These are phyloP conservation scores for Glycine tomentella DNA, from an alignment of 306 rosid genomes.

Conservation along the genomic window DNA sequence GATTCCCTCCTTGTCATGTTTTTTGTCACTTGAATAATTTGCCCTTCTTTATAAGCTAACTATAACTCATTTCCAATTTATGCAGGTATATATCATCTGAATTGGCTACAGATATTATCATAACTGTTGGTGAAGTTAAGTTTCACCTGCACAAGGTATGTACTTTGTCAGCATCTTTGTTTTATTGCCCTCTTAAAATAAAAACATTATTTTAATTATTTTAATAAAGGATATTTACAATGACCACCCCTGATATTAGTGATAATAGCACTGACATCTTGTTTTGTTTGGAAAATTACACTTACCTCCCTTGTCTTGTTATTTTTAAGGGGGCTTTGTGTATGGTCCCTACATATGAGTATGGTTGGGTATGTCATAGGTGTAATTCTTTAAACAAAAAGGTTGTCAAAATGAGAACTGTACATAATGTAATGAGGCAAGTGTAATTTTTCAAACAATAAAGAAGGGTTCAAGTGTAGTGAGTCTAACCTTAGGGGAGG, in stretches of 20 bases:
- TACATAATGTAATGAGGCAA: not conserved
- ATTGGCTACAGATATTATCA: conserved; percentile 74
- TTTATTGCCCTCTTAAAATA: conserved; percentile 10
- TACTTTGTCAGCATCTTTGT: conserved; percentile 8
- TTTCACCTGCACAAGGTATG: conserved; percentile 91
- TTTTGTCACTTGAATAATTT: conserved; percentile 1
- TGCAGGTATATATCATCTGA: conserved; percentile 89
- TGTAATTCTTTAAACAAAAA: not conserved
- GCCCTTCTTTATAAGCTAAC: conserved; percentile 21
- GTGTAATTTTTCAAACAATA: not conserved
- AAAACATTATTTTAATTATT: not conserved
- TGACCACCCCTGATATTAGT: not conserved
- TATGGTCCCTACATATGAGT: not conserved
- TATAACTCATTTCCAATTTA: conserved; percentile 11
- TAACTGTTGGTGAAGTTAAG: conserved; percentile 82
- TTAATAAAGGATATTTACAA: not conserved
- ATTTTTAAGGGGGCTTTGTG: not conserved
- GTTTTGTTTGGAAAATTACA: not conserved
- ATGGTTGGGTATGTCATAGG: not conserved
- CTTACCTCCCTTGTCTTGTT: not conserved
- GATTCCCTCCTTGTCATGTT: not conserved
- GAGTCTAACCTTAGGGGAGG: not conserved
- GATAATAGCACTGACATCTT: not conserved
- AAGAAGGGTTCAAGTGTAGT: not conserved
- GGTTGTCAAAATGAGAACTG: not conserved